Conservation (phyloP, 768 basidiomycete genomes). For the Lactarius vividus region DNA sequence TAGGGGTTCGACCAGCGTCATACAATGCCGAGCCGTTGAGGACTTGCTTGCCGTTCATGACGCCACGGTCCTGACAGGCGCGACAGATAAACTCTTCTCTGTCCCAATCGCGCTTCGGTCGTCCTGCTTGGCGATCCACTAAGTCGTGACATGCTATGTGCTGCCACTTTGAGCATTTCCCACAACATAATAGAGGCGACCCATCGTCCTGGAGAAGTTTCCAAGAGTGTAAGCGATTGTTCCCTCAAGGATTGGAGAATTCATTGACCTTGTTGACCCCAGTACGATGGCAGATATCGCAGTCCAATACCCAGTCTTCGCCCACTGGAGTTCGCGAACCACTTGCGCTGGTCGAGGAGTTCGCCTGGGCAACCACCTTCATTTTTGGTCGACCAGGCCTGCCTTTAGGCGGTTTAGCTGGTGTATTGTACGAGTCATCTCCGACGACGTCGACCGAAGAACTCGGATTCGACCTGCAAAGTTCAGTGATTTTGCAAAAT, state of each 20-base stretch:
- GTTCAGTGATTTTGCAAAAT: not conserved
- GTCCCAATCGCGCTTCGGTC: slow-evolving; percentile 77
- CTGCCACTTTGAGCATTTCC: slow-evolving; percentile 82
- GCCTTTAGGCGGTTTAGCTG: slow-evolving; percentile 6
- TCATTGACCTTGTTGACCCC: slow-evolving; percentile 70
- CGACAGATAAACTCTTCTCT: slow-evolving; percentile 78
- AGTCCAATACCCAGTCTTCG: slow-evolving; percentile 84
- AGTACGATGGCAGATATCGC: slow-evolving; percentile 74
- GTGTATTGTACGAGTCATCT: slow-evolving; percentile 9
- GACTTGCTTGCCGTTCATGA: slow-evolving; percentile 10
- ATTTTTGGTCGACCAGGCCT: slow-evolving; percentile 17
- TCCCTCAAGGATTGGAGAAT: not conserved
- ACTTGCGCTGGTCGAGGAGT: slow-evolving; percentile 36
- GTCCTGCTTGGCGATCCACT: slow-evolving; percentile 61
- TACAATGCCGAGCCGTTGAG: slow-evolving; percentile 13
- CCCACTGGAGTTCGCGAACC: slow-evolving; percentile 53
- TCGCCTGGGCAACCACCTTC: slow-evolving; percentile 28
- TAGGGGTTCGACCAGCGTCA: slow-evolving; percentile 10
- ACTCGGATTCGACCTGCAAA: slow-evolving; percentile 11
- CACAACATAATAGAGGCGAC: slow-evolving; percentile 76
- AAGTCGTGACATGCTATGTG: slow-evolving; percentile 83
- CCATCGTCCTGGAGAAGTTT: slow-evolving; percentile 65
- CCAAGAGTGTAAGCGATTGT: slow-evolving; percentile 14
- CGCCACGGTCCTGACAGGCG: slow-evolving; percentile 43
- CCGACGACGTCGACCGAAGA: slow-evolving; percentile 20